Conservation (phyloP, 805 yeast genomes). For the Debaryomyces maramus region DNA sequence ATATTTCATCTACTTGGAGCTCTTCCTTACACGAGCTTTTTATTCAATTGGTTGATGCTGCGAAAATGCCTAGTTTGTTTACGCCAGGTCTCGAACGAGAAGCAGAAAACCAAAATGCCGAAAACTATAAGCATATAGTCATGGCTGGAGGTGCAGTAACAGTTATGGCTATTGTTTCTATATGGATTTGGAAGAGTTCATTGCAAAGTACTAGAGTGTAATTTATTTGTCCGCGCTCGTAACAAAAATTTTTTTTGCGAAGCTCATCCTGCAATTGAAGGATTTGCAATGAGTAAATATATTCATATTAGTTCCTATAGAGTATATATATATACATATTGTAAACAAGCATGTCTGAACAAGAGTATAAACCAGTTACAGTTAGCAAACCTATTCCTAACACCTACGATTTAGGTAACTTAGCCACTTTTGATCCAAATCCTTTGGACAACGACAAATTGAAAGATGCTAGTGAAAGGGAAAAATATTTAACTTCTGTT, state of each 20-base stretch:
- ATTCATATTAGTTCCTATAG: neutral
- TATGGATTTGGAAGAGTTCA: conserved; percentile 64
- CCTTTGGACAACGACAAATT: conserved; percentile 70
- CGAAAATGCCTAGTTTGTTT: conserved; percentile 70
- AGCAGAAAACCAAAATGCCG: conserved; percentile 57
- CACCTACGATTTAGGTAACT: conserved; percentile 83
- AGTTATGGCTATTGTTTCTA: conserved; percentile 59
- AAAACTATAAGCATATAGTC: conserved; percentile 51
- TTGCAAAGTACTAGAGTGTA: conserved; percentile 23
- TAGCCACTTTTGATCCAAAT: conserved; percentile 86
- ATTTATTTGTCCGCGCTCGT: neutral
- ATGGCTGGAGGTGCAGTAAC: conserved; percentile 72
- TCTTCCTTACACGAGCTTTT: conserved; percentile 82
- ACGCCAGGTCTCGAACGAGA: conserved; percentile 71
- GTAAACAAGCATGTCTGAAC: conserved; percentile 14
- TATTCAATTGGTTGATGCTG: conserved; percentile 85
- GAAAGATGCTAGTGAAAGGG: conserved; percentile 55
- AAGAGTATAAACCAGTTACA: conserved; percentile 63
- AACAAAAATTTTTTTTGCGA: conserved; percentile 4
- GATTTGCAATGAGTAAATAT: neutral
- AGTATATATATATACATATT: neutral
- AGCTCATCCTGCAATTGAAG: conserved; percentile 4
- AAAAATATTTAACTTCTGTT: conserved; percentile 58
- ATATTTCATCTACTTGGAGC: conserved; percentile 88
- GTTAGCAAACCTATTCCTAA: conserved; percentile 93